A percentile compares a stretch with the other conserved stretches of the same genome.
Conservation (phyloP, 2,329 filamentous ascomycete genomes). For the Sporothrix brunneoviolacea region DNA sequence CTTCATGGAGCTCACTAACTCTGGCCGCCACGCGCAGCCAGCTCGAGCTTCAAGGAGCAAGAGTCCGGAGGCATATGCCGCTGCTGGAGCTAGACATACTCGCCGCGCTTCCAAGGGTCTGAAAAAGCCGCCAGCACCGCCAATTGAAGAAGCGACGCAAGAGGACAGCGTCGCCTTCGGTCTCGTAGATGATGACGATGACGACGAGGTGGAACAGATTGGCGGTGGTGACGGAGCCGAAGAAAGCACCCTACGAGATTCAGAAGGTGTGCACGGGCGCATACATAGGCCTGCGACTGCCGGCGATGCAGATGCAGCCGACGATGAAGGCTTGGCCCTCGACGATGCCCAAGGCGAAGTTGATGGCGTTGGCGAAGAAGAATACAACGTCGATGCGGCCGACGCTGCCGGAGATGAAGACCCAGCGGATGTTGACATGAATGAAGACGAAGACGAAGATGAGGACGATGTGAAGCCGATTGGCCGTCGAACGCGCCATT, state of each 20-base stretch:
- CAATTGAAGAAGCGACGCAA: conserved; percentile 45
- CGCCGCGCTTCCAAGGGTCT: conserved; percentile 46
- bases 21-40: conserved; percentile 49
- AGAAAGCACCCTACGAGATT: conserved; percentile 1
- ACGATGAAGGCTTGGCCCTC: conserved; percentile 11
- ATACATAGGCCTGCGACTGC: neutral
- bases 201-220: conserved; percentile 26
- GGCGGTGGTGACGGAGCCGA: conserved; percentile 13
- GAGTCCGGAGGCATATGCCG: conserved; percentile 46
- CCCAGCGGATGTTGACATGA: neutral
- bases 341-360: conserved; percentile 10
- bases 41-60: conserved; percentile 46
- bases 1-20: conserved; percentile 52
- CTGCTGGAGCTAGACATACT: conserved; percentile 30
- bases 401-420: neutral
- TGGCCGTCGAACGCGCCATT: conserved; percentile 30
- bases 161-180: conserved; percentile 33
- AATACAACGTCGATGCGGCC: neutral
- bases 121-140: conserved; percentile 37
- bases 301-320: conserved; percentile 15
- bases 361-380: conserved; percentile 3
- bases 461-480: conserved; percentile 32
- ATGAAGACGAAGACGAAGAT: conserved; percentile 9
- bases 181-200: conserved; percentile 14
- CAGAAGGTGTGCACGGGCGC: neutral